A percentile compares a stretch with the other conserved stretches of the same genome.
phyloP scores from a whole-genome alignment of 2,329 filamentous ascomycete genomes.

The Colletotrichum tabaci region DNA sequence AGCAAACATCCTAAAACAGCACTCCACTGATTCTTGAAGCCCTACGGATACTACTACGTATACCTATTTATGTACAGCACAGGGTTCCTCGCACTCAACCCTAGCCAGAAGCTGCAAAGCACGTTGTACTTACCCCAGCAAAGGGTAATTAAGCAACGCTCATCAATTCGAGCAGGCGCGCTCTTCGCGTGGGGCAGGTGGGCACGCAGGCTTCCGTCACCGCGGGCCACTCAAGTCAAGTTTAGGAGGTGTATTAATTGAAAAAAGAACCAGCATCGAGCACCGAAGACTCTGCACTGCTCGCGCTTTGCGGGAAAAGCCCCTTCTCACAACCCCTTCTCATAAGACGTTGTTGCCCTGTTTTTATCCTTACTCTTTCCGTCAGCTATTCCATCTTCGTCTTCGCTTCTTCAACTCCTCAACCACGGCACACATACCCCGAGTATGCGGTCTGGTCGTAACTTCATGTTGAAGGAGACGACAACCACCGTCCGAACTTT shows the following conservation, averaged over 20 bases:
- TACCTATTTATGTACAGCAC: neutral
- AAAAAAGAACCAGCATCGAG: neutral
- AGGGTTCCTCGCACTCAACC: neutral
- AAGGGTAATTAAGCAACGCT: neutral
- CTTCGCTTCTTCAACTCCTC: neutral
- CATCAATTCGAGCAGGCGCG: neutral
- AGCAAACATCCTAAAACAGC: neutral
- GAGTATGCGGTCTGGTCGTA: slow-evolving; percentile 4
- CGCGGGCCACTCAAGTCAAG: slow-evolving; percentile 2
- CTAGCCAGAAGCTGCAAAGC: neutral
- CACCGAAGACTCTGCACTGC: neutral
- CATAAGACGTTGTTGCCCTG: neutral
- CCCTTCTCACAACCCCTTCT: neutral
- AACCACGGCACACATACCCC: no score
- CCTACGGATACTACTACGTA: no score
- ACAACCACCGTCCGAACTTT: neutral
- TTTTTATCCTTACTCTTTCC: no score
- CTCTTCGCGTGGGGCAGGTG: neutral
- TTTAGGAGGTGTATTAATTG: neutral
- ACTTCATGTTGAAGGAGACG: slow-evolving; percentile 8
- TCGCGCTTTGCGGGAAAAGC: neutral
- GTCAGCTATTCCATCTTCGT: no score
- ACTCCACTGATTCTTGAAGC: no score
- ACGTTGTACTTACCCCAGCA: neutral
- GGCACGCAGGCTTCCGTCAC: neutral